These are phyloP conservation scores for Stereum hirsutum DNA, from an alignment of 1,284 basidiomycete genomes.

Conservation along the genomic window DNA sequence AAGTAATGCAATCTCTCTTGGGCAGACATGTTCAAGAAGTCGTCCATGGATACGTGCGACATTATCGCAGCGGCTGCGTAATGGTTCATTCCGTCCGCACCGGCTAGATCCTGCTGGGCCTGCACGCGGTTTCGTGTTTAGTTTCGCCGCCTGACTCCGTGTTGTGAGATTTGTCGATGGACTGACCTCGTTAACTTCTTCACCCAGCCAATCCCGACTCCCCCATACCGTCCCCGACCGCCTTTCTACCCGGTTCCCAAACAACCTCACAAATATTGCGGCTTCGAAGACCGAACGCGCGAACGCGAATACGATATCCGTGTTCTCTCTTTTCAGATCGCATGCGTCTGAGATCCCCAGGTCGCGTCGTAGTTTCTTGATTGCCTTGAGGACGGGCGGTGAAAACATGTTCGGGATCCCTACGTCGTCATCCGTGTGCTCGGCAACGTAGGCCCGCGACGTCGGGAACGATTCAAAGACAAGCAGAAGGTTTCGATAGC, in stretches of 20 bases:
- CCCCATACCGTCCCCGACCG: conserved; percentile 41
- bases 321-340: conserved; percentile 31
- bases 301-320: conserved; percentile 44
- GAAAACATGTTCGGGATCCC: conserved; percentile 30
- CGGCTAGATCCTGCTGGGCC: conserved; percentile 47
- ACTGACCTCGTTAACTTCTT: conserved; percentile 42
- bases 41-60: conserved; percentile 40
- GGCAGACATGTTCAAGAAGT: conserved; percentile 41
- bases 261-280: conserved; percentile 40
- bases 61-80: conserved; percentile 58
- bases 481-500: conserved; percentile 42
- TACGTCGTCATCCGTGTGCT: too few species aligned
- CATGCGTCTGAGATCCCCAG: conserved; percentile 51
- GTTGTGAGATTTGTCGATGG: conserved; percentile 1
- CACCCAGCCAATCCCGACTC: conserved; percentile 48
- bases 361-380: conserved; percentile 54
- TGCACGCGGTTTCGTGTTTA: conserved; percentile 17
- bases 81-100: conserved; percentile 50
- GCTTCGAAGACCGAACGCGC: conserved; percentile 48
- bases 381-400: conserved; percentile 52
- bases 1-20: conserved; percentile 39
- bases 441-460: conserved; percentile 22
- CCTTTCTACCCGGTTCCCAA: conserved; percentile 49
- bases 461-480: conserved; percentile 58
- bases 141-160: too few species aligned